phyloP scores from a whole-genome alignment of 768 basidiomycete species.

The Naganishia onofrii region DNA sequence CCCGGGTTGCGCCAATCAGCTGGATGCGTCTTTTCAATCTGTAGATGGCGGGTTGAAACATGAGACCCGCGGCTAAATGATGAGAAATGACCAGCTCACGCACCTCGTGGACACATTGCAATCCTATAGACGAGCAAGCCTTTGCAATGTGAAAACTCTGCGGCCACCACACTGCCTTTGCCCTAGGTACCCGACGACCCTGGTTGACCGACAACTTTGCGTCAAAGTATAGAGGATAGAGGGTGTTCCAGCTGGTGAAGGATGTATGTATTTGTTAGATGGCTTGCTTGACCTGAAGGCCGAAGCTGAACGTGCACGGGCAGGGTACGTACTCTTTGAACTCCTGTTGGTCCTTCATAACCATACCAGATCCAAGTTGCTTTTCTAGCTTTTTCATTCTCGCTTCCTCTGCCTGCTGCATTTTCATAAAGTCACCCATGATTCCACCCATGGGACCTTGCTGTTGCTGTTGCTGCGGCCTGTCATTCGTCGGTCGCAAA shows the following conservation, averaged over 20 bases:
- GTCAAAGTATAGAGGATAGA: conserved; percentile 96
- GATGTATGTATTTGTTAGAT: neutral
- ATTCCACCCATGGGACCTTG: conserved; percentile 46
- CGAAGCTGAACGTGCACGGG: conserved; percentile 17
- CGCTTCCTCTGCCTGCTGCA: conserved; percentile 49
- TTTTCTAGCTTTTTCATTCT: conserved; percentile 42
- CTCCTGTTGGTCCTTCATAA: conserved; percentile 37
- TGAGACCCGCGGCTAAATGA: conserved; percentile 58
- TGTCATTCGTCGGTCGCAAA: conserved; percentile 4
- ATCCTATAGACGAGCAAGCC: conserved; percentile 70
- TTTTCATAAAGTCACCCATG: conserved; percentile 52
- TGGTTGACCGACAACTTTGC: conserved; percentile 69
- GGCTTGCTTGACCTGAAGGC: neutral
- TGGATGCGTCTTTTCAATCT: conserved; percentile 76
- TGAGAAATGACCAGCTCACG: conserved; percentile 23
- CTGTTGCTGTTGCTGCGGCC: neutral
- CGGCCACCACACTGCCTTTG: conserved; percentile 88
- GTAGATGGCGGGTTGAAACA: neutral
- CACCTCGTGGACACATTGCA: conserved; percentile 82
- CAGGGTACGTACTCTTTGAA: conserved; percentile 45
- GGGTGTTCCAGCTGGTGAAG: conserved; percentile 75
- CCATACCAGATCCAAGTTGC: conserved; percentile 42
- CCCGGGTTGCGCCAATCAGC: conserved; percentile 99
- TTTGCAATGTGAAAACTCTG: conserved; percentile 88
- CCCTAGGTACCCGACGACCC: conserved; percentile 75